These are phyloP conservation scores for Aureobasidium melanogenum DNA, from an alignment of 2,329 filamentous ascomycete genomes.

Conservation along the genomic window DNA sequence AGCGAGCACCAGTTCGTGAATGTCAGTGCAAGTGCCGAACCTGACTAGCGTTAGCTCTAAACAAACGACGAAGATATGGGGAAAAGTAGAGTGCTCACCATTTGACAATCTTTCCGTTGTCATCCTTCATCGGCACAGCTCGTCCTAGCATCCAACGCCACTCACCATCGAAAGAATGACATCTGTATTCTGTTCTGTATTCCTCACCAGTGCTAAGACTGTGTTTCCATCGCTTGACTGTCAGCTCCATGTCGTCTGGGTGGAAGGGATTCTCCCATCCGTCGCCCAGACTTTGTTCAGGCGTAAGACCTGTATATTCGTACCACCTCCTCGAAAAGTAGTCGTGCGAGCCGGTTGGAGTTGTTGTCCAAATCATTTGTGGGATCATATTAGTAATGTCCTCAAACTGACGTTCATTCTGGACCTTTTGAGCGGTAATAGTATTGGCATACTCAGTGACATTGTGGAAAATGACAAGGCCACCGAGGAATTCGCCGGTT, in stretches of 20 bases:
- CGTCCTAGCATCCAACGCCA: conserved; percentile 74
- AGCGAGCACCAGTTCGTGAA: conserved; percentile 64
- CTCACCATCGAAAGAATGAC: conserved; percentile 54
- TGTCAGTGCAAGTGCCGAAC: conserved; percentile 71
- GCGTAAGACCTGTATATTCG: conserved; percentile 61
- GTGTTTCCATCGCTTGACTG: conserved; percentile 49
- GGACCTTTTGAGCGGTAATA: conserved; percentile 59
- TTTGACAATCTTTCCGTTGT: conserved; percentile 60
- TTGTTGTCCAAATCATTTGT: conserved; percentile 61
- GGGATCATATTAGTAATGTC: conserved; percentile 60
- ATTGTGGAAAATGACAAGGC: conserved; percentile 62
- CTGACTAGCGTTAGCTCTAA: background rate
- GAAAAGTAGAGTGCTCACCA: conserved; percentile 38
- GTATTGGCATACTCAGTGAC: conserved; percentile 61
- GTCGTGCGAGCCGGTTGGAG: conserved; percentile 55
- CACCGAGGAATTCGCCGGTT: conserved; percentile 64
- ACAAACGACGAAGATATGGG: background rate
- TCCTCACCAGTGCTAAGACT: conserved; percentile 58
- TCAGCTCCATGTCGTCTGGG: conserved; percentile 56
- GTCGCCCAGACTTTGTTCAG: conserved; percentile 52
- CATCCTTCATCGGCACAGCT: conserved; percentile 58
- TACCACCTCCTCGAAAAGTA: conserved; percentile 76
- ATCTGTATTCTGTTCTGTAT: conserved; percentile 64
- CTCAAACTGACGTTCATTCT: conserved; percentile 65
- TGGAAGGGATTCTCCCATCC: conserved; percentile 60